Percentiles rank a stretch among this genome's conserved stretches.
Conservation (phyloP, 139 green algal genomes). For the Pleodorina starrii region DNA sequence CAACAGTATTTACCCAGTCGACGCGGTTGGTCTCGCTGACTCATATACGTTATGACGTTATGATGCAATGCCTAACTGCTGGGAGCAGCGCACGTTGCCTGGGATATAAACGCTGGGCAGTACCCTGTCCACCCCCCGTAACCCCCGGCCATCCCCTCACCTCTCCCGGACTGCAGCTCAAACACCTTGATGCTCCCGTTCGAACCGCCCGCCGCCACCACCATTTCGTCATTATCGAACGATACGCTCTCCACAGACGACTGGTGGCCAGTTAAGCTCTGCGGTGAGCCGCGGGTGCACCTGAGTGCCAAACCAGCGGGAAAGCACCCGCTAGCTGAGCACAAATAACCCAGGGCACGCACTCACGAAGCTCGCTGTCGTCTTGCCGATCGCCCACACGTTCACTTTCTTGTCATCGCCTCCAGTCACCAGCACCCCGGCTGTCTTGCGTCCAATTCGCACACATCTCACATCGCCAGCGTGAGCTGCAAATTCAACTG, state of each 20-base stretch:
- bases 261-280: constrained; percentile 80
- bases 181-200: constrained; percentile 87
- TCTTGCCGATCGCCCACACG: constrained; percentile 86
- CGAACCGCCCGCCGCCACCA: constrained; percentile 78
- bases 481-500: constrained; percentile 88
- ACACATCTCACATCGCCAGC: constrained; percentile 82
- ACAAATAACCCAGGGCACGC: too few relatives aligned
- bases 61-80: too few relatives aligned
- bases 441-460: constrained; percentile 81
- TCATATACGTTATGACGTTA: too few relatives aligned
- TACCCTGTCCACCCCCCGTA: too few relatives aligned
- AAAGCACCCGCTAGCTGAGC: too few relatives aligned
- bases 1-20: too few relatives aligned
- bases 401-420: constrained; percentile 94
- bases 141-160: constrained; percentile 6
- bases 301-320: background rate
- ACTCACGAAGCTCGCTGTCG: constrained; percentile 68
- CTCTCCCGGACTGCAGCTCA: constrained; percentile 78
- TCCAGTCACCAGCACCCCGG: constrained; percentile 85
- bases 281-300: too few relatives aligned
- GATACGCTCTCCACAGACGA: constrained; percentile 80
- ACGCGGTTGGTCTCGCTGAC: too few relatives aligned
- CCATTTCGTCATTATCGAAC: constrained; percentile 84
- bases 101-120: too few relatives aligned
- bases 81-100: too few relatives aligned